Conservation (phyloP, 352 stramenopile genomes). For the Phytophthora multivora region DNA sequence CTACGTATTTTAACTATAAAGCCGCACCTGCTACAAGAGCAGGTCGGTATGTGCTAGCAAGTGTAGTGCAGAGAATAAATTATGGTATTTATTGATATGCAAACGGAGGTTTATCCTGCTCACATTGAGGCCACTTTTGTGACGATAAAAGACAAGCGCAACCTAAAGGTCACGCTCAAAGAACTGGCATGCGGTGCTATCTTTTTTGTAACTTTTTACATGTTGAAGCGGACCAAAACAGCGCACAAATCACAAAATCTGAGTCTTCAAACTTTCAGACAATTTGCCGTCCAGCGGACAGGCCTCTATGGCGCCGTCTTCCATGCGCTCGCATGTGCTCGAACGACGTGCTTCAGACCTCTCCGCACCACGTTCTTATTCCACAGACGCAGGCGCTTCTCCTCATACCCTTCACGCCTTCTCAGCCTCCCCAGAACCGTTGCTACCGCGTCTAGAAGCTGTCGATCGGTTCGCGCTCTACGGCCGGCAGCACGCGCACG, state of each 20-base stretch:
- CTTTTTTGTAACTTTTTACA: too few species aligned
- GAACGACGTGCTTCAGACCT: neutral
- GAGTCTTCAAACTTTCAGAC: neutral
- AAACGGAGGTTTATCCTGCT: neutral
- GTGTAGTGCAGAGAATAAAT: slow-evolving; percentile 33
- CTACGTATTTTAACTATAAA: slow-evolving; percentile 15
- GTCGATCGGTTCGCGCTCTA: slow-evolving; percentile 55
- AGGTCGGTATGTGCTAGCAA: slow-evolving; percentile 19
- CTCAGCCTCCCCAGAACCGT: neutral
- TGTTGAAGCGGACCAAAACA: too few species aligned
- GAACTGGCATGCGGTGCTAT: too few species aligned
- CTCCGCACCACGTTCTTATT: neutral
- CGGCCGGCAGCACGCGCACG: slow-evolving; percentile 46
- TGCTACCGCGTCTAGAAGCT: slow-evolving; percentile 26
- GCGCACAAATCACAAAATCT: too few species aligned
- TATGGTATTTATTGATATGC: slow-evolving; percentile 34
- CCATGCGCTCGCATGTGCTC: neutral
- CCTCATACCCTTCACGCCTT: neutral
- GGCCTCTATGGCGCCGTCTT: slow-evolving; percentile 19
- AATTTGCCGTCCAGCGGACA: neutral
- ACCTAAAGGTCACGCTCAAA: too few species aligned
- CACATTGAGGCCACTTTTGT: neutral
- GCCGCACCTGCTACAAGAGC: neutral
- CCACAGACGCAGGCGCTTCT: slow-evolving; percentile 2
- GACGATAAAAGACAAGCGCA: slow-evolving; percentile 7